Evolutionary conservation across 345 rosid species (phyloP), one percentile per base, ranked within the genome.

Genomic region (Populus nigra): DNA sequence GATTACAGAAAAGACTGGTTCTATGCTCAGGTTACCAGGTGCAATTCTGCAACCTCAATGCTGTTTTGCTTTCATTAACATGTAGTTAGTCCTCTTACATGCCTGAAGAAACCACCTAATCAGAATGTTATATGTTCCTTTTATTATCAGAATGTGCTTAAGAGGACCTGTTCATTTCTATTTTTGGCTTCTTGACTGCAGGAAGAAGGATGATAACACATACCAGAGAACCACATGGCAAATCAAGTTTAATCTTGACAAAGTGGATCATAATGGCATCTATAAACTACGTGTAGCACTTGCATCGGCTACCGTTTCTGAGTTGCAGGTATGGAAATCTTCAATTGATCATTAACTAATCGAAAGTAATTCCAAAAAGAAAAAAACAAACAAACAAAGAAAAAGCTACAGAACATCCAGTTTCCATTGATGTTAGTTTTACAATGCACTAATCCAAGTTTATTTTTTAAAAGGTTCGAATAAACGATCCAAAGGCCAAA

Each of bases 21-120:
- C 65, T 78, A 53, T 49, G 81, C 81, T 53, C 81, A 78, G 17
- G 77, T 78, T 66, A 78, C 65, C 77, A 78, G 81, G 81, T 78
- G 23, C 17, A 17, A 23, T 29, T 70, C 33, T 35, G 17, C n/a
- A 8, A 70, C 20, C 18, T 35, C 8, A 7, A 15, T 33, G 18
- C 13, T 17, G 45, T 25, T 4, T 43, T 23, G 1, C 9, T 7
- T 23, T n/a, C 45, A 43, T 43, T 23, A 45, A 38, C 27, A 12
- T 43, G 59, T 12, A 70, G 29, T 27, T 4, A 45, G 15, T 2
- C 29, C 59, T 27, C 57, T 27, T 12, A 13, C 45, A 2, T 13
- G 11, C 15, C 15, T 45, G 17, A 45, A 45, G 16, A 45, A 45
- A 45, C 15, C 50, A 13, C 2, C 18, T 3, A 45, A 3, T 13